Evolutionary conservation across 306 rosid species (phyloP).

Genomic region (Boehmeria nivea): DNA sequence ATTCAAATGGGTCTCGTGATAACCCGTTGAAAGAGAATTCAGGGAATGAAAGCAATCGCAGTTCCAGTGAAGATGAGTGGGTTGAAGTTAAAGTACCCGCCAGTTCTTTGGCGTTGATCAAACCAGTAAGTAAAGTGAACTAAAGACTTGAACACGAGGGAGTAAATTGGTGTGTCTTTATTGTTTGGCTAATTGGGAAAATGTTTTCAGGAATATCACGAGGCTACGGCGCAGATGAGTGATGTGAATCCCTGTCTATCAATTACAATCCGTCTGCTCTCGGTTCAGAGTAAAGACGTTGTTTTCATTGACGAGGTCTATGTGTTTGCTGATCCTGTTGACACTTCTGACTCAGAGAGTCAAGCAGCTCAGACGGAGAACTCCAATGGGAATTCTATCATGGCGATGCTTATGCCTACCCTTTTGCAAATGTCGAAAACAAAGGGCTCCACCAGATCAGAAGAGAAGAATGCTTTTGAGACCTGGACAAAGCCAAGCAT

Average conservation of each 20-base stretch:
- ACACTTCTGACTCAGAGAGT: slow-evolving; percentile 40
- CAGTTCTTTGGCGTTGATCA: slow-evolving; percentile 15
- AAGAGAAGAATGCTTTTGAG: slow-evolving; percentile 25
- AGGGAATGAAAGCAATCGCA: slow-evolving; percentile 23
- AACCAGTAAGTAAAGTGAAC: slow-evolving; percentile 41
- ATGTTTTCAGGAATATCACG: slow-evolving; percentile 65
- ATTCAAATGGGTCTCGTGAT: slow-evolving; percentile 23
- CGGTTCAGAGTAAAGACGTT: slow-evolving; percentile 62
- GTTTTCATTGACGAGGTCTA: slow-evolving; percentile 71
- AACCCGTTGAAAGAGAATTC: slow-evolving; percentile 16
- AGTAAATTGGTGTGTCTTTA: not conserved
- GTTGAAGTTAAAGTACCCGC: slow-evolving; percentile 56
- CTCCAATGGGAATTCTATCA: slow-evolving; percentile 51
- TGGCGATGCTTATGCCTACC: slow-evolving; percentile 80
- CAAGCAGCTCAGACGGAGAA: slow-evolving; percentile 34
- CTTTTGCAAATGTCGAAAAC: slow-evolving; percentile 72
- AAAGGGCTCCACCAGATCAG: slow-evolving; percentile 26
- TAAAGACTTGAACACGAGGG: not conserved
- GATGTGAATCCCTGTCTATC: slow-evolving; percentile 75
- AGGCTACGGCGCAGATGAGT: slow-evolving; percentile 84
- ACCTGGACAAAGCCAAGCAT: slow-evolving; percentile 30
- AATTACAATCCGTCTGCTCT: slow-evolving; percentile 68
- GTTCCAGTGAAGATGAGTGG: slow-evolving; percentile 69
- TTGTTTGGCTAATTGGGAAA: slow-evolving; percentile 3
- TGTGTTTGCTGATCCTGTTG: slow-evolving; percentile 75